Percentiles rank a stretch among this genome's conserved stretches.
phyloP scores from a whole-genome alignment of 768 basidiomycete species.

The Amanita phalloides region DNA sequence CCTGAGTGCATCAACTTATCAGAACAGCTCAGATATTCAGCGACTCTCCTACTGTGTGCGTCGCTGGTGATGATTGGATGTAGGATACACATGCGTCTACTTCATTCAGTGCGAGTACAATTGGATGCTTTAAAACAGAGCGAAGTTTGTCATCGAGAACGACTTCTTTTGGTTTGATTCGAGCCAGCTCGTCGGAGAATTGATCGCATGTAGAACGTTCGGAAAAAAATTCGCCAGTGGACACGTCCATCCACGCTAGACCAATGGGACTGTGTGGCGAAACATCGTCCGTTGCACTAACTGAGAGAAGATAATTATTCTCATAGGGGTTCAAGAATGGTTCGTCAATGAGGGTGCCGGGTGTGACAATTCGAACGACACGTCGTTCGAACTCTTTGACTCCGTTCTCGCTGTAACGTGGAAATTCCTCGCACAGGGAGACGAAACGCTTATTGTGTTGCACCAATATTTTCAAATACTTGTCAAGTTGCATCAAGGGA shows the following conservation, averaged over 20 bases:
- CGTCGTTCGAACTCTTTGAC: slow-evolving; percentile 65
- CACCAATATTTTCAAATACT: slow-evolving; percentile 77
- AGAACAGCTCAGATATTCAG: not conserved
- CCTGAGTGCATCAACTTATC: not conserved
- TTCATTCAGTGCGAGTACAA: slow-evolving; percentile 39
- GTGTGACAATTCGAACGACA: slow-evolving; percentile 81
- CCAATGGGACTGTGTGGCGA: slow-evolving; percentile 28
- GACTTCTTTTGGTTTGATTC: slow-evolving; percentile 76
- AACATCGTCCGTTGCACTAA: slow-evolving; percentile 21
- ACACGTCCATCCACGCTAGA: slow-evolving; percentile 90
- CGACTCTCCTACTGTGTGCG: not conserved
- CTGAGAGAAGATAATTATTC: slow-evolving; percentile 82
- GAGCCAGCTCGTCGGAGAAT: slow-evolving; percentile 72
- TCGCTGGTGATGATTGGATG: slow-evolving; percentile 11
- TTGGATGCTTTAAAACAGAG: slow-evolving; percentile 26
- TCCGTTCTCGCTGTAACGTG: slow-evolving; percentile 31
- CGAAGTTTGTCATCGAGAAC: slow-evolving; percentile 44
- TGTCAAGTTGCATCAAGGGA: slow-evolving; percentile 75
- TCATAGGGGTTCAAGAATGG: slow-evolving; percentile 76
- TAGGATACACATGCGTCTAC: slow-evolving; percentile 49
- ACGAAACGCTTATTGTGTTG: slow-evolving; percentile 79
- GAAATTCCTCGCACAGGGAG: slow-evolving; percentile 91
- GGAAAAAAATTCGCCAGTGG: slow-evolving; percentile 89
- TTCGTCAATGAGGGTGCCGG: slow-evolving; percentile 91
- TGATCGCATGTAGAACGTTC: slow-evolving; percentile 41